Evolutionary conservation across 2,329 filamentous ascomycete genomes (phyloP).

Genomic region (Cercospora sp.): DNA sequence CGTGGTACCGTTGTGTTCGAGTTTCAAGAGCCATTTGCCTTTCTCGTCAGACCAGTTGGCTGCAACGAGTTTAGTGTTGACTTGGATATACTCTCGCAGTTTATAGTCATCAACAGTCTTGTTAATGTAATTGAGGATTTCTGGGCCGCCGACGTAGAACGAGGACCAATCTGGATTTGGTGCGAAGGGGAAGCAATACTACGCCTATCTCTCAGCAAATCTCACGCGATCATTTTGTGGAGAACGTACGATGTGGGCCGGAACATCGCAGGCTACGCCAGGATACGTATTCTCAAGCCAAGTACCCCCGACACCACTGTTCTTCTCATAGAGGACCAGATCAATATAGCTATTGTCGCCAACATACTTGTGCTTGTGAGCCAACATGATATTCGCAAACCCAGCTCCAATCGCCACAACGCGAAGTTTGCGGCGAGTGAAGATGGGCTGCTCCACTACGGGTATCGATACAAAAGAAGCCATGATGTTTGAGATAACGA

Average conservation of each 20-base stretch:
- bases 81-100: constrained; percentile 47
- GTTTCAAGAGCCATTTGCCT: constrained; percentile 53
- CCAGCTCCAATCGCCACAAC: constrained; percentile 19
- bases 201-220: neutral
- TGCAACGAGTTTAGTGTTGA: constrained; percentile 50
- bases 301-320: constrained; percentile 21
- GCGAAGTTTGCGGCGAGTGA: constrained; percentile 18
- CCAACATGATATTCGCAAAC: constrained; percentile 16
- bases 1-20: constrained; percentile 36
- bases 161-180: constrained; percentile 24
- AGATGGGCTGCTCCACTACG: constrained; percentile 16
- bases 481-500: neutral
- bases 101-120: constrained; percentile 15
- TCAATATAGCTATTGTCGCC: constrained; percentile 15
- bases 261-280: constrained; percentile 25
- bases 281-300: constrained; percentile 26
- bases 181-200: constrained; percentile 38
- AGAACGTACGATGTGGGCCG: constrained; percentile 19
- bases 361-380: constrained; percentile 18
- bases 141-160: constrained; percentile 17
- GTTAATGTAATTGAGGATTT: constrained; percentile 40
- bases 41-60: constrained; percentile 51
- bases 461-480: neutral
- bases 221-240: no score
- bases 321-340: constrained; percentile 19